Evolutionary conservation across 2,329 filamentous ascomycete species (phyloP), one percentile per base, ranked within the genome.

Genomic region (Diplocarpon rosae): DNA sequence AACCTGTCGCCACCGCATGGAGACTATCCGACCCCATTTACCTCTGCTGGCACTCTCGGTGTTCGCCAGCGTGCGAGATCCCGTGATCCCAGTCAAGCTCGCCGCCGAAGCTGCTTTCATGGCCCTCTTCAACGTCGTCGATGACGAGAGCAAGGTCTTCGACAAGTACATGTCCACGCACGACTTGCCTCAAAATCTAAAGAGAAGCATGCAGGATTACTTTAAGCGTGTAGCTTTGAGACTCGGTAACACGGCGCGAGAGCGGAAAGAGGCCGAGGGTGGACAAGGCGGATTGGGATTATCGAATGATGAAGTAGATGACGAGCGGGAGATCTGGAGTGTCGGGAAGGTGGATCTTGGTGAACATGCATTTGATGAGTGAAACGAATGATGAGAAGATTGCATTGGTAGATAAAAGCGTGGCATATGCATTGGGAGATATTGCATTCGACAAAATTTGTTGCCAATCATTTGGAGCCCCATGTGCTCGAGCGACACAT

Each of bases 321-420:
- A 98, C 66, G 87, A 95, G 69, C 83, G 78, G 65, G 92, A 98
- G 69, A 80, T 98, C 51, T 94, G 88, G 89, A 92, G 85, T 62
- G 83, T 98, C 39, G 92, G 92, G 5, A 89, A 83, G 65, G 80
- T 95, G 39, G 90, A 96, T 62, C 67, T 89, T 37, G 83, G 76
- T 8, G 84, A 86, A 38, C 51, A 48, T 20, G 55, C 50, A 39
- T 62, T 61, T 48, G 58, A 58, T 50, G 59, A 57, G 39, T 60
- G 46, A 58, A 36, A 50, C 43, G 42, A 47, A 27, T 37, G 5
- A 45, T 33, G 46, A 43, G 35, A 42, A 43, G 34, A 35, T 13
- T 35, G 28, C 28, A 17, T 17, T 42, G 31, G 39, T 42, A 36
- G 20, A 14, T 32, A 32, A 3, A 32, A 36, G 35, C 34, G 17